A percentile compares a stretch with the other conserved stretches of the same genome.
phyloP scores from a whole-genome alignment of 805 yeast genomes.

The Wickerhamomyces sydowiorum region DNA sequence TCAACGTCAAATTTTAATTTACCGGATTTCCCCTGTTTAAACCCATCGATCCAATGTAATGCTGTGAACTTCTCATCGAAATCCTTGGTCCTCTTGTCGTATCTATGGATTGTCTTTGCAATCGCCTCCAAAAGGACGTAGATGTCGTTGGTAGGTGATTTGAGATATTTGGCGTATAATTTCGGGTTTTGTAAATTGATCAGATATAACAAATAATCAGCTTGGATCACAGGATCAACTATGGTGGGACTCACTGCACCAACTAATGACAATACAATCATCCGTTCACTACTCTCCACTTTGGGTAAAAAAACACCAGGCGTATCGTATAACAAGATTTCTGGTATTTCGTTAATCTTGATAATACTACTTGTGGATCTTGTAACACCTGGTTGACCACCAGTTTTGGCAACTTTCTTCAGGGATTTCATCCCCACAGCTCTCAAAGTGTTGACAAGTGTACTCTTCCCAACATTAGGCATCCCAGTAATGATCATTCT shows the following conservation, averaged over 20 bases:
- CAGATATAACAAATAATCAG: constrained; percentile 75
- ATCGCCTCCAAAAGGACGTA: constrained; percentile 47
- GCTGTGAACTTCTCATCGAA: constrained; percentile 60
- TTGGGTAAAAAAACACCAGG: constrained; percentile 91
- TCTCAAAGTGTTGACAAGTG: constrained; percentile 72
- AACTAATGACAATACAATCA: constrained; percentile 67
- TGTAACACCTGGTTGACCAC: constrained; percentile 89
- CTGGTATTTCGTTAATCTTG: constrained; percentile 52
- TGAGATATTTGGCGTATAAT: constrained; percentile 33
- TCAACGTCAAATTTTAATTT: constrained; percentile 20
- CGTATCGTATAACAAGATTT: constrained; percentile 73
- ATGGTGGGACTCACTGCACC: constrained; percentile 66
- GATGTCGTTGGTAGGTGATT: constrained; percentile 68
- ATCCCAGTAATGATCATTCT: constrained; percentile 78
- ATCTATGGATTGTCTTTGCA: constrained; percentile 33
- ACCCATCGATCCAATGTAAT: constrained; percentile 51
- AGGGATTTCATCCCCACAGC: constrained; percentile 20
- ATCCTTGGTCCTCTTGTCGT: constrained; percentile 23
- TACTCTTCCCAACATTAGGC: constrained; percentile 98
- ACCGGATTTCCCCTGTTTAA: constrained; percentile 48
- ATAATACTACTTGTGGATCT: constrained; percentile 72
- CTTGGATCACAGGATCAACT: constrained; percentile 81
- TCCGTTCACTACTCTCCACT: constrained; percentile 55
- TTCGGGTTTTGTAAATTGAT: constrained; percentile 52
- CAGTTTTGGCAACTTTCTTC: constrained; percentile 75